Evolutionary conservation across 75 land plant genomes (phyloP), one percentile per base, ranked within the genome.

Genomic region (Isoetes taiwanensis): DNA sequence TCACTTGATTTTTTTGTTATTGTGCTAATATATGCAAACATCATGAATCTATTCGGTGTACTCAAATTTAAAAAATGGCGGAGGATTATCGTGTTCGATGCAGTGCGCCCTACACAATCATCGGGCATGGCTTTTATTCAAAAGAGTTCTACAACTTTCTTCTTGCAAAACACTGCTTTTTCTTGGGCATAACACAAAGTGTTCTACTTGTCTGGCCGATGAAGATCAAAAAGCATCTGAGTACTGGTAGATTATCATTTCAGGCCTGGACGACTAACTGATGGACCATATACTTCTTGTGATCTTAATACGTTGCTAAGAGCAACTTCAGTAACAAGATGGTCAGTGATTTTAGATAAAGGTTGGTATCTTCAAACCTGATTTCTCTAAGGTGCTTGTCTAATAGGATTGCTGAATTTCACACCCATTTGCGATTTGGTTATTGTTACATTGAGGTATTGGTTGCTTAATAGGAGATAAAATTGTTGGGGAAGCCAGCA

Each of bases 181-280:
- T n/a, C n/a, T n/a, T n/a, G n/a, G n/a, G n/a, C n/a, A n/a, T n/a
- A n/a, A 9, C 9, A 9, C 9, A 37, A 37, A 37, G 11, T 37
- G 11, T 37, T 14, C 9, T 9, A 37, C 38, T n/a, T n/a, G n/a
- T n/a, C n/a, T n/a, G n/a, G n/a, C n/a, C n/a, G n/a, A n/a, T n/a
- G n/a, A n/a, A n/a, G 9, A 9, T 37, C 38, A 37, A 9, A 14
- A 37, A 37, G 38, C 9, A 9, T 37, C 14, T 37, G 11, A 9
- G 9, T 14, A 9, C 38, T 9, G 14, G 38, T 14, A 37, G 11
- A 14, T 9, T 9, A 14, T 46, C 25, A 6, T 8, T n/a, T 19
- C 50, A 46, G 50, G 50, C 50, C 50, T 19, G 50, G 50, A n/a
- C 16, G 50, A 16, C 50, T 46, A 8, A 46, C 50, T 19, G 50